phyloP scores from a whole-genome alignment of 345 rosid genomes.

The Anacardium occidentale region DNA sequence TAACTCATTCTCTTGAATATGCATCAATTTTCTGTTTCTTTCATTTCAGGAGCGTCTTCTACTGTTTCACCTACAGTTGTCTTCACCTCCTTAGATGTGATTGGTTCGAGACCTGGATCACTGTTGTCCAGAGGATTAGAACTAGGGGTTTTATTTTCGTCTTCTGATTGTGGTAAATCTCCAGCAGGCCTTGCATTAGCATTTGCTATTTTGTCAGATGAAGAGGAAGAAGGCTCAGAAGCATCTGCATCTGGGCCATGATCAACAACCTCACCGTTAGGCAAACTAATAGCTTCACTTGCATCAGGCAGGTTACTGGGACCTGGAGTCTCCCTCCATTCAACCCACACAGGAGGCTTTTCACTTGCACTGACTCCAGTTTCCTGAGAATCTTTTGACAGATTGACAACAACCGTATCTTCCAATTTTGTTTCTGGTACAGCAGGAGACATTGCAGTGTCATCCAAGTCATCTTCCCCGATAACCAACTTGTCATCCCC shows the following conservation, averaged over 20 bases:
- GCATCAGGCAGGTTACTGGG: constrained; percentile 37
- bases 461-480: constrained; percentile 49
- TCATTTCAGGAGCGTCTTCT: background rate
- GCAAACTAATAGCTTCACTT: constrained; percentile 45
- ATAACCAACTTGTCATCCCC: constrained; percentile 40
- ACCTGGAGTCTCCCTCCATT: constrained; percentile 76
- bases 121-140: constrained; percentile 15
- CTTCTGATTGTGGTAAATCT: background rate
- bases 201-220: constrained; percentile 10
- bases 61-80: constrained; percentile 9
- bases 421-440: constrained; percentile 37
- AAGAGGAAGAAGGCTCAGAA: constrained; percentile 26
- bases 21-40: constrained; percentile 25
- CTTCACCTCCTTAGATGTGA: constrained; percentile 14
- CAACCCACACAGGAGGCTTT: constrained; percentile 69
- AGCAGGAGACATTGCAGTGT: constrained; percentile 49
- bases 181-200: constrained; percentile 9
- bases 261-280: constrained; percentile 33
- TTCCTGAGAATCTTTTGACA: constrained; percentile 42
- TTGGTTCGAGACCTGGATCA: constrained; percentile 21
- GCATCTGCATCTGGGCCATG: constrained; percentile 18
- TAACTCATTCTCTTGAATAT: constrained; percentile 12
- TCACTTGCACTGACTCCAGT: constrained; percentile 39
- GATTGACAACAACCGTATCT: constrained; percentile 33
- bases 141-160: constrained; percentile 12